Conservation (phyloP, 805 yeast genomes). For the Lipomyces kockii region DNA sequence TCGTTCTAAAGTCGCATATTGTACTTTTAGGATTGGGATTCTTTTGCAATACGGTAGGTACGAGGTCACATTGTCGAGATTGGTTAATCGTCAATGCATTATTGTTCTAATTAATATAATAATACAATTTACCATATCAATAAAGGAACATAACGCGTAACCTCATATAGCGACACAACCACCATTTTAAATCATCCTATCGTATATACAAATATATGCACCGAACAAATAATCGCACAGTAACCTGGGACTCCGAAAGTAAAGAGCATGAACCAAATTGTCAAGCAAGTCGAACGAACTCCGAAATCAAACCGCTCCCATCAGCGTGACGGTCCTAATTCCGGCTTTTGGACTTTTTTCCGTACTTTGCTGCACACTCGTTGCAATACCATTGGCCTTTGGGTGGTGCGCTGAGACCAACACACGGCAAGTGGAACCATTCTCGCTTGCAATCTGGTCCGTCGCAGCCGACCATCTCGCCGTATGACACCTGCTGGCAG, state of each 20-base stretch:
- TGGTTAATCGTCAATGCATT: not conserved
- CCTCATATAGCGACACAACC: not conserved
- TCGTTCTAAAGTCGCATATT: not conserved
- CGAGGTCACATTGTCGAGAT: not conserved
- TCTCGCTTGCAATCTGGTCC: conserved; percentile 86
- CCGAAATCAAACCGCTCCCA: not conserved
- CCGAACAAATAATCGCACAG: conserved; percentile 1
- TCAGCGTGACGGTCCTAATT: not conserved
- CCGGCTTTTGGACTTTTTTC: conserved; percentile 24
- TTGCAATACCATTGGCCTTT: conserved; percentile 59
- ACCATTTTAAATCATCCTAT: not conserved
- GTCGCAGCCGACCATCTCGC: conserved; percentile 99
- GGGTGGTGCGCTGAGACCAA: conserved; percentile 80
- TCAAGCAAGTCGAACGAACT: not conserved
- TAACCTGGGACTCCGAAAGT: not conserved
- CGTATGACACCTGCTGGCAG: conserved; percentile 95
- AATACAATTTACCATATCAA: not conserved
- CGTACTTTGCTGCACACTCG: conserved; percentile 51
- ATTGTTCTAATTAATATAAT: not conserved
- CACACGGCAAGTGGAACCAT: conserved; percentile 93
- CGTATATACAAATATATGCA: conserved; percentile 5
- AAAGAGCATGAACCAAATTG: not conserved
- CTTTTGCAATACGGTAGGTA: not conserved
- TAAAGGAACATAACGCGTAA: not conserved
- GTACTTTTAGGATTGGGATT: conserved; percentile 1